These are phyloP conservation scores for Flaveria trinervia DNA, from an alignment of 129 eudicot species.

Conservation along the genomic window DNA sequence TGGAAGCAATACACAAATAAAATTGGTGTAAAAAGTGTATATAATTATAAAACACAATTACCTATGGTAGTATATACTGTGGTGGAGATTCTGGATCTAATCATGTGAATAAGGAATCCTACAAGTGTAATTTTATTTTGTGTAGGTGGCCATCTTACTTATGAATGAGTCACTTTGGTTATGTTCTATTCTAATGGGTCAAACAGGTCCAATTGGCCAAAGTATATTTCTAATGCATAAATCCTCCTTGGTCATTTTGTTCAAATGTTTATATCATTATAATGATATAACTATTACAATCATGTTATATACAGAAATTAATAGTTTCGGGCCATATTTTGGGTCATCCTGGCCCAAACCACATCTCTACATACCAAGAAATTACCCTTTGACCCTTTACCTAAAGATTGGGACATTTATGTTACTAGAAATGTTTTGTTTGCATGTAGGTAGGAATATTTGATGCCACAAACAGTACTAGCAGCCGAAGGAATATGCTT, in stretches of 20 bases:
- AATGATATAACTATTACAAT: not conserved
- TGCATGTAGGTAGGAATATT: conserved; percentile 85
- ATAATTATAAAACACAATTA: no score
- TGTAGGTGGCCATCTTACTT: not conserved
- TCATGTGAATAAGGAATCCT: not conserved
- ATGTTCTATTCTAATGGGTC: no score
- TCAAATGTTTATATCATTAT: not conserved
- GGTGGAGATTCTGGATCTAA: not conserved
- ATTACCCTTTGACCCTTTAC: not conserved
- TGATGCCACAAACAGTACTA: conserved; percentile 97
- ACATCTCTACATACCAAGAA: not conserved
- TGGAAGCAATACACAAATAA: not conserved
- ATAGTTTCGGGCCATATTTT: not conserved
- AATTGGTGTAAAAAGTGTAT: no score
- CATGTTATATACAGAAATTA: not conserved
- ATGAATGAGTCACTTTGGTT: not conserved
- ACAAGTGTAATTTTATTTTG: not conserved
- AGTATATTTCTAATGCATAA: not conserved
- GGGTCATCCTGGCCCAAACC: not conserved
- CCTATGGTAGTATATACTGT: conserved; percentile 1
- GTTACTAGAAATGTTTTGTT: conserved; percentile 8
- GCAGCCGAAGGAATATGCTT: conserved; percentile 86
- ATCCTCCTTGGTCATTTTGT: not conserved
- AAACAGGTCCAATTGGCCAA: not conserved
- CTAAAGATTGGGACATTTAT: not conserved